phyloP scores from a whole-genome alignment of 345 rosid genomes.

The Aethionema arabicum region DNA sequence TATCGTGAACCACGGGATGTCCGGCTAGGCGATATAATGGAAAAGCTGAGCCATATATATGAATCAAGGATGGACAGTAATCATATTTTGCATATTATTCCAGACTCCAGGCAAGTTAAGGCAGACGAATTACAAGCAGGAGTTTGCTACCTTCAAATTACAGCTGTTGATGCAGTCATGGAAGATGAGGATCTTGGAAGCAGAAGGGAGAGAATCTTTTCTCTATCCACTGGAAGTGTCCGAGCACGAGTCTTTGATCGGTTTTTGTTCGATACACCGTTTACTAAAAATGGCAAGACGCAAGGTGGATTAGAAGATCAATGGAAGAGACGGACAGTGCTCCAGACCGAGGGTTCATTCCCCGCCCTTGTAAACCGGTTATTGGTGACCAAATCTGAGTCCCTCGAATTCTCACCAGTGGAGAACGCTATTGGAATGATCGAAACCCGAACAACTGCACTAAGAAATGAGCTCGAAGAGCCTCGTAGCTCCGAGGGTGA shows the following conservation, averaged over 20 bases:
- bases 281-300: constrained; percentile 97
- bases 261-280: constrained; percentile 97
- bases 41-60: constrained; percentile 93
- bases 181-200: constrained; percentile 99
- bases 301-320: constrained; percentile 99
- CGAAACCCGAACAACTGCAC: constrained; percentile 92
- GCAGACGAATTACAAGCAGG: constrained; percentile 97
- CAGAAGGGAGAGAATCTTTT: constrained; percentile 90
- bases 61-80: constrained; percentile 92
- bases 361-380: constrained; percentile 96
- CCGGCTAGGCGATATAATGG: constrained; percentile 98
- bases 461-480: constrained; percentile 94
- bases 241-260: constrained; percentile 96
- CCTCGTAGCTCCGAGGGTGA: constrained; percentile 99
- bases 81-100: constrained; percentile 83
- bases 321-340: constrained; percentile 97
- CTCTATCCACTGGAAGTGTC: constrained; percentile 92
- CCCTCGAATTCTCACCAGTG: constrained; percentile 96
- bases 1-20: constrained; percentile 98
- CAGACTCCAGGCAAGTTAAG: constrained; percentile 94
- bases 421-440: constrained; percentile 99
- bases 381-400: constrained; percentile 83
- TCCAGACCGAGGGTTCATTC: constrained; percentile 93
- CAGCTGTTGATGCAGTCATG: constrained; percentile 97
- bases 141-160: constrained; percentile 91